Percentiles rank a stretch among this genome's conserved stretches.
phyloP scores from a whole-genome alignment of 2,329 filamentous ascomycete genomes.

The Beauveria australis region DNA sequence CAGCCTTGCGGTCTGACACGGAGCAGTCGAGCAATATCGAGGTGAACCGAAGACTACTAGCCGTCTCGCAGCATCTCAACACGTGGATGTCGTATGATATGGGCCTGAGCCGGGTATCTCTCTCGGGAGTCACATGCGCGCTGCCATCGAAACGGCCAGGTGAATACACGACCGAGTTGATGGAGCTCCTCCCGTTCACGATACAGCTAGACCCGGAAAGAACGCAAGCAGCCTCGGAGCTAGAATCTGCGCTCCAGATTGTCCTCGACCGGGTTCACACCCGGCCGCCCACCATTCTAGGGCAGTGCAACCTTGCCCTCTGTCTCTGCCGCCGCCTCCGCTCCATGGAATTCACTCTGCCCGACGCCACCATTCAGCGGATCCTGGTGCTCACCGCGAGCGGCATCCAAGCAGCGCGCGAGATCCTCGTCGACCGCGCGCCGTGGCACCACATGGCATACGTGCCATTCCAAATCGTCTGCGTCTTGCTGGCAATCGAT shows the following conservation, averaged over 20 bases:
- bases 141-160: conserved; percentile 30
- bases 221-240: conserved; percentile 30
- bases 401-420: conserved; percentile 38
- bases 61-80: conserved; percentile 48
- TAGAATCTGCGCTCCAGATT: conserved; percentile 32
- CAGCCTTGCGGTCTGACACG: conserved; percentile 17
- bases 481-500: conserved; percentile 47
- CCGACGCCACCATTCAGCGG: conserved; percentile 33
- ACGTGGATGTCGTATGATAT: conserved; percentile 53
- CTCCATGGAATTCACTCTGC: conserved; percentile 38
- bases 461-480: conserved; percentile 51
- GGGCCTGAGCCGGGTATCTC: conserved; percentile 42
- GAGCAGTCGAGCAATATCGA: conserved; percentile 24
- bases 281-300: conserved; percentile 34
- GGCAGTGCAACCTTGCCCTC: conserved; percentile 47
- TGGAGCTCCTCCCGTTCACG: conserved; percentile 44
- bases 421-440: conserved; percentile 33
- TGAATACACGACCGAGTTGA: conserved; percentile 38
- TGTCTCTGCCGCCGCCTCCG: conserved; percentile 48
- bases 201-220: conserved; percentile 45
- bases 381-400: conserved; percentile 37
- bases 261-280: conserved; percentile 33
- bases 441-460: conserved; percentile 55
- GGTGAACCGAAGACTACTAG: conserved; percentile 34
- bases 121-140: conserved; percentile 36